phyloP scores from a whole-genome alignment of 2,329 filamentous ascomycete species.

The Berkeleyomyces rouxiae region DNA sequence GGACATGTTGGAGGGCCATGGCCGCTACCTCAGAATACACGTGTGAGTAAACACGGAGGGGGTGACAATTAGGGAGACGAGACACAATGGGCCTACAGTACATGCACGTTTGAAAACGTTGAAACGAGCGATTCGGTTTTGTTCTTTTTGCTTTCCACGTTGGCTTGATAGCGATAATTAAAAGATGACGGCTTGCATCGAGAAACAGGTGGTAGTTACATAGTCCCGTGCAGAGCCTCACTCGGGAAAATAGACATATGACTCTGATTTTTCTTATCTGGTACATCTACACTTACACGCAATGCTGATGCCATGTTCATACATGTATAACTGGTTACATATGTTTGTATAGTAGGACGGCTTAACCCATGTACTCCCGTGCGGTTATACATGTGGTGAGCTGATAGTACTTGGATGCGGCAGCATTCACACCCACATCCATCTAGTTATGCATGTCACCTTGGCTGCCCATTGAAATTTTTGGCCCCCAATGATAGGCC shows the following conservation, averaged over 20 bases:
- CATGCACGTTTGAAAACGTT: background rate
- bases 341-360: no score
- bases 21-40: conserved; percentile 10
- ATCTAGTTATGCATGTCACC: no score
- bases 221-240: background rate
- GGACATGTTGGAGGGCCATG: conserved; percentile 6
- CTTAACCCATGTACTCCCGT: background rate
- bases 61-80: background rate
- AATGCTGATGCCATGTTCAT: background rate
- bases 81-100: background rate
- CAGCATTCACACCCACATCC: no score
- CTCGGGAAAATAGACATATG: background rate
- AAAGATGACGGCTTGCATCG: background rate
- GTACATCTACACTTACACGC: background rate
- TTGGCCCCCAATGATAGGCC: no score
- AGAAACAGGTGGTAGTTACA: background rate
- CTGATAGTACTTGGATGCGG: background rate
- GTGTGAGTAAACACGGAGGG: background rate
- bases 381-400: background rate
- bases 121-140: background rate
- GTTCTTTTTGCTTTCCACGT: background rate
- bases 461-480: no score
- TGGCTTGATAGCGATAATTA: background rate
- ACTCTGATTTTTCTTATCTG: background rate
- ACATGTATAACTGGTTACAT: no score